Base-by-base conservation (phyloP, 1,139 yeast genomes). In the Candida smagusa region DNA sequence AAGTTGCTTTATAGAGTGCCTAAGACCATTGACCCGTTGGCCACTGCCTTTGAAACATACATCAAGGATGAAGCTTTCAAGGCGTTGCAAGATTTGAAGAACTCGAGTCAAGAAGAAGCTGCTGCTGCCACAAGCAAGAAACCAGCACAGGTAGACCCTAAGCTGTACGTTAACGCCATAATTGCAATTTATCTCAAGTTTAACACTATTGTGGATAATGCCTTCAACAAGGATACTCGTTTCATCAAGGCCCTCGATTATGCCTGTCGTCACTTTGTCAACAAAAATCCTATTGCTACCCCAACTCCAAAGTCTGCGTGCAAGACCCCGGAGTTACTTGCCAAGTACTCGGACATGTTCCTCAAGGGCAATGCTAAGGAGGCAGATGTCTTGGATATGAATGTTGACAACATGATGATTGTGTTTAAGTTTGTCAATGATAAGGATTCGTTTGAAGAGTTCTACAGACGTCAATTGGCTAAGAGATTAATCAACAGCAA, bases 401-500 rank as follows among this genome's bases (percentile, higher is more conserved):
- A 83, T 43, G 72, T 83, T 19, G 90, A 84, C 49, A 92, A 90
- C 51, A 77, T 92, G 53, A 87, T 92, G 88, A 78, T 81, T 23
- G 74, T 92, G 22, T 88, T 94, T 70, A 85, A 84, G 54, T 92
- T 87, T 57, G 76, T 94, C 40, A 90, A 87, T 38, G 97, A 92
- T 59, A 90, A 90, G 60, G 98, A 94, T 67, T 86, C 94, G 30
- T 94, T 94, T 62, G 98, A 92, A 65, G 86, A 84, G 49, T 86
- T 86, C 63, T 94, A 92, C 63, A 81, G 97, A 59, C 80, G 97
- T 50, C 72, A 84, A 55, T 72, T 94, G 50, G 95, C 97, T 6
- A 85, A 84, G 58, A 79, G 99, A 56, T 75, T 94, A 47, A 90
- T 92, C 49, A 84, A 85, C 55, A 84, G 87, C 42, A 82, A 88